Conservation (phyloP, 2,329 filamentous ascomycete genomes). For the Aspergillus floridensis region DNA sequence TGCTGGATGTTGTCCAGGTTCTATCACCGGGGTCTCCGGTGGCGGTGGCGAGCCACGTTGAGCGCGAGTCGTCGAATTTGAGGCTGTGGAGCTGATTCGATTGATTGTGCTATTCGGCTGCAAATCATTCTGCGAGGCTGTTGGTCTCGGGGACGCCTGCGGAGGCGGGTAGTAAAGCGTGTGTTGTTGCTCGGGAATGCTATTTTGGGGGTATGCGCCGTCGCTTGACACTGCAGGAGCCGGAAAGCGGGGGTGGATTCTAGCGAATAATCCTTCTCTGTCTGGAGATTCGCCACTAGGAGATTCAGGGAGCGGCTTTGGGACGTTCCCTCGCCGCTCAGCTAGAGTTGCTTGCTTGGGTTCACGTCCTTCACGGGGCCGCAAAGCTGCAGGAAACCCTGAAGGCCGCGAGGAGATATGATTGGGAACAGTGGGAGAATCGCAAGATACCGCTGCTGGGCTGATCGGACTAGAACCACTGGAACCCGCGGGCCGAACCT, state of each 20-base stretch:
- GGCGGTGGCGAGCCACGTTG: constrained; percentile 91
- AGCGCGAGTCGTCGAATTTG: constrained; percentile 87
- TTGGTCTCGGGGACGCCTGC: constrained; percentile 25
- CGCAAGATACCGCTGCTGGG: constrained; percentile 20
- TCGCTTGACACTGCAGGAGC: constrained; percentile 35
- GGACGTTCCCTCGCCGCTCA: constrained; percentile 71
- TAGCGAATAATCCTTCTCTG: constrained; percentile 76
- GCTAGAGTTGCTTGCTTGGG: constrained; percentile 63
- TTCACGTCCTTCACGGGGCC: constrained; percentile 50
- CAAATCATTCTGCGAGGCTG: constrained; percentile 34
- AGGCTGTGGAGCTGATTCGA: constrained; percentile 75
- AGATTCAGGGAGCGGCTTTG: constrained; percentile 79
- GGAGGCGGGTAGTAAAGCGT: constrained; percentile 64
- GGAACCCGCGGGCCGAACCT: constrained; percentile 31
- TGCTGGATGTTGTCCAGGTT: constrained; percentile 66
- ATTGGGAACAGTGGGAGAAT: constrained; percentile 20
- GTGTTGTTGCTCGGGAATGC: constrained; percentile 53
- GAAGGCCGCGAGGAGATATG: constrained; percentile 30
- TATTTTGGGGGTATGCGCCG: constrained; percentile 25
- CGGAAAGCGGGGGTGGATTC: constrained; percentile 48
- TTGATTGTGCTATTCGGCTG: constrained; percentile 56
- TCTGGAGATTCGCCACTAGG: constrained; percentile 73
- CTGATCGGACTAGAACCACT: constrained; percentile 29
- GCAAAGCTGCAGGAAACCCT: constrained; percentile 43
- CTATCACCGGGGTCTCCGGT: constrained; percentile 83